Base-by-base conservation (phyloP, 2,329 filamentous ascomycete species). In the Mycosphaerella sp. region DNA sequence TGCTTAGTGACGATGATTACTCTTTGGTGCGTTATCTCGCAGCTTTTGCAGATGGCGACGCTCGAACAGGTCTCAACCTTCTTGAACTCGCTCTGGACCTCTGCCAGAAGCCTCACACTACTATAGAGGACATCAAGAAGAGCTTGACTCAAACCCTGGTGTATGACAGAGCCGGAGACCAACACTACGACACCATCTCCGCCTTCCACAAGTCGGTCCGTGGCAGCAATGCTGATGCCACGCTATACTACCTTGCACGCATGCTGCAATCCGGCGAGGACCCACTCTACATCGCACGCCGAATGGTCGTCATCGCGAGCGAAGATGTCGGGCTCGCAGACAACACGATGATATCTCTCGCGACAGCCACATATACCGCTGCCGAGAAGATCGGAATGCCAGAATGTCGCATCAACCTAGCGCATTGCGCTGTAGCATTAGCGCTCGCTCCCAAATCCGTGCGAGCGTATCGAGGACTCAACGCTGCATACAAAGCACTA, bases 241-340 rank as follows among this genome's bases (percentile, higher is more conserved):
- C 91, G 0, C 78, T 98, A 1, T 98, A 97, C 73, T 98, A 97
- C 68, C 81, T 98, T 1, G 88, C 87, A 0, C 85, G 93, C 32
- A 98, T 98, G 93, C 80, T 98, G 4, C 86, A 95, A 64, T 93
- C 87, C 0, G 91, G 91, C 53, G 91, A 97, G 70, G 93, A 97
- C 62, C 88, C 91, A 0, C 76, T 96, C 0, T 97, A 91, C 69
- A 84, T 98, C 49, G 91, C 93, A 4, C 82, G 93, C 1, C 85
- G 93, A 30, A 87, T 98, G 76, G 85, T 98, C 6, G 90, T 97
- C 10, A 89, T 97, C 46, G 91, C 93, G 0, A 93, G 86, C 1
- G 93, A 98, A 68, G 93, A 98, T 64, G 82, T 97, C 35, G 93
- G 91, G 0, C 73, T 97, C 0, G 93, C 91, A 4, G 90, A 97